These are phyloP conservation scores for Tricholoma matsutake DNA, from an alignment of 768 basidiomycete genomes.

Conservation along the genomic window DNA sequence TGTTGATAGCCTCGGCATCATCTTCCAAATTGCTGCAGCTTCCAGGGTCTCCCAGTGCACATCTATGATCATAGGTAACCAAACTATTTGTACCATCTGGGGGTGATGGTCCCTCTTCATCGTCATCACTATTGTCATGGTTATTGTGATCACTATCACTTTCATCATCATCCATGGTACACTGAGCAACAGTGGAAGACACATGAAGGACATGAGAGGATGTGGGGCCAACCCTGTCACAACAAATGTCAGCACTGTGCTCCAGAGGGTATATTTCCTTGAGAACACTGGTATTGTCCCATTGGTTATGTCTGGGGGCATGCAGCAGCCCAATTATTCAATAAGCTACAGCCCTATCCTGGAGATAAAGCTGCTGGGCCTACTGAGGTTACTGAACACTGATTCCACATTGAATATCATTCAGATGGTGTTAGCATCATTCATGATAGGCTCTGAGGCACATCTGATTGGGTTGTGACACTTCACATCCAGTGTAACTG, in stretches of 20 bases:
- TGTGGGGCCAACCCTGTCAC: not conserved
- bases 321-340: not conserved
- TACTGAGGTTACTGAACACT: not conserved
- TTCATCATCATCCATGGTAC: too few relatives aligned
- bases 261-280: not conserved
- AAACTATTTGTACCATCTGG: too few relatives aligned
- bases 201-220: not conserved
- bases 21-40: too few relatives aligned
- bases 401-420: not conserved
- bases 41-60: too few relatives aligned
- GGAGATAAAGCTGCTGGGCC: not conserved
- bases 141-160: too few relatives aligned
- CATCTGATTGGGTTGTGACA: not conserved
- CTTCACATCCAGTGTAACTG: not conserved
- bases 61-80: too few relatives aligned
- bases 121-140: too few relatives aligned
- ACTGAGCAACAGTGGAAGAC: not conserved
- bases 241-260: not conserved
- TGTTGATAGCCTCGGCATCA: too few relatives aligned
- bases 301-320: not conserved
- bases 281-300: not conserved
- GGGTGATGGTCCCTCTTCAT: too few relatives aligned
- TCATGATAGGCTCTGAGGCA: not conserved
- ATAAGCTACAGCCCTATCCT: not conserved
- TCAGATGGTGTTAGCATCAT: not conserved